Base-by-base conservation (phyloP, 352 stramenopile genomes). In the Hyaloperonospora arabidopsidis region DNA sequence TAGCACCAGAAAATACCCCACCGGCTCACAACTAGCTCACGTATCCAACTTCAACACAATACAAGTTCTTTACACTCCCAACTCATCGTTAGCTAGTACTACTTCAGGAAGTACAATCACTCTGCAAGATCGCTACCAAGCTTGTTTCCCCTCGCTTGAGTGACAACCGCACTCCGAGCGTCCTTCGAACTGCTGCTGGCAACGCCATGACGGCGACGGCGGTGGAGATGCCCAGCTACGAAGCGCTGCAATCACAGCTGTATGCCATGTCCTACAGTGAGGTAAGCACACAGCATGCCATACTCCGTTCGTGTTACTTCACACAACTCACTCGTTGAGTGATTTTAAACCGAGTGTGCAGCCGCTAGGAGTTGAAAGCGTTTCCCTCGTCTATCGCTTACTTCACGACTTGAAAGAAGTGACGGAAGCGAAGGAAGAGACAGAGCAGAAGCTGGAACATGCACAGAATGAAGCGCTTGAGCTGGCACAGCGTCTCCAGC, bases 401-500 rank as follows among this genome's bases (percentile, higher is more conserved):
- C 62, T 90, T n/a, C 28, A 38, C 6, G 80, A 88, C 49, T 54
- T 90, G n/a, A 19, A 76, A 22, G 47, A 45, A 5, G 59, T 52
- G 13, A 73, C 52, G 3, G 61, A 74, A 14, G 54, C 58, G 3
- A 63, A 57, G 2, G 65, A 80, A 29, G 56, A 52, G 29, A 47
- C 66, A n/a, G 72, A 85, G 49, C 38, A 56, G 2, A 69, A 70
- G 41, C 61, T 86, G 21, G 76, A 86, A 44, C 66, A 70, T n/a
- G 57, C 67, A 15, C 67, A 87, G 61, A 67, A 72, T 23, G 78
- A 90, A 32, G 68, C 63, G 19, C 70, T 87, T 25, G 72, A 87
- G 61, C 52, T 85, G 3, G 83, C 74, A 45, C 80, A 90, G 63
- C 68, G 83, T 44, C 63, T 88, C 43, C 49, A 86, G 43, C 74